Conservation (phyloP, 371 early-diverging fungal genomes). For the Mucor plumbeus region DNA sequence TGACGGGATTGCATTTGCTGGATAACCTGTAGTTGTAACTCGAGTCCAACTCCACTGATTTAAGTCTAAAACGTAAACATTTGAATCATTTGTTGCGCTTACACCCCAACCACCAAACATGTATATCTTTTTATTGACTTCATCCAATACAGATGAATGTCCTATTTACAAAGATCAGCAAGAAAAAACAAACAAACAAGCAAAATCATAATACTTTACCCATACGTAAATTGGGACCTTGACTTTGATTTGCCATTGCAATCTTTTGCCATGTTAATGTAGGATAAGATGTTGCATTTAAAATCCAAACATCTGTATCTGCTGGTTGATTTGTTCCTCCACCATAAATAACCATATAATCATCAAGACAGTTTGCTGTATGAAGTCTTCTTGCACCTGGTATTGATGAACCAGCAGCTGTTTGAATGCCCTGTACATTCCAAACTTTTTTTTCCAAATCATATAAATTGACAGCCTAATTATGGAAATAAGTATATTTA, state of each 20-base stretch:
- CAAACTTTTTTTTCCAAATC: conserved; percentile 36
- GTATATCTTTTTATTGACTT: conserved; percentile 30
- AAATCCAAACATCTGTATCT: conserved; percentile 52
- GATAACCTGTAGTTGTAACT: conserved; percentile 28
- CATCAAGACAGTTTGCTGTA: conserved; percentile 48
- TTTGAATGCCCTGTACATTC: conserved; percentile 42
- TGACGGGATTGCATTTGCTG: conserved; percentile 8
- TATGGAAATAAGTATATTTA: conserved; percentile 4
- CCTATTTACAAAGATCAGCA: conserved; percentile 22
- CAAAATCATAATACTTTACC: conserved; percentile 26
- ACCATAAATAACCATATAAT: conserved; percentile 53
- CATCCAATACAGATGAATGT: conserved; percentile 45
- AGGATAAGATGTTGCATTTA: conserved; percentile 47
- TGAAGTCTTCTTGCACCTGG: conserved; percentile 52
- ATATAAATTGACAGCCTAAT: conserved; percentile 40
- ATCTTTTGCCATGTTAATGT: conserved; percentile 36
- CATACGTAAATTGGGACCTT: conserved; percentile 48
- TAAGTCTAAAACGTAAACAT: conserved; percentile 35
- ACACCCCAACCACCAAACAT: conserved; percentile 48
- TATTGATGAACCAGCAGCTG: conserved; percentile 19
- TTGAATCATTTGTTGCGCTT: conserved; percentile 31
- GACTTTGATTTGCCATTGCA: conserved; percentile 24
- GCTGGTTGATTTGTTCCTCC: conserved; percentile 48
- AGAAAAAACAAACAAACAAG: background rate
- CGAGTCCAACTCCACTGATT: conserved; percentile 38